Conservation (phyloP, 73 alveolate genomes). For the Strombidium stylifer region DNA sequence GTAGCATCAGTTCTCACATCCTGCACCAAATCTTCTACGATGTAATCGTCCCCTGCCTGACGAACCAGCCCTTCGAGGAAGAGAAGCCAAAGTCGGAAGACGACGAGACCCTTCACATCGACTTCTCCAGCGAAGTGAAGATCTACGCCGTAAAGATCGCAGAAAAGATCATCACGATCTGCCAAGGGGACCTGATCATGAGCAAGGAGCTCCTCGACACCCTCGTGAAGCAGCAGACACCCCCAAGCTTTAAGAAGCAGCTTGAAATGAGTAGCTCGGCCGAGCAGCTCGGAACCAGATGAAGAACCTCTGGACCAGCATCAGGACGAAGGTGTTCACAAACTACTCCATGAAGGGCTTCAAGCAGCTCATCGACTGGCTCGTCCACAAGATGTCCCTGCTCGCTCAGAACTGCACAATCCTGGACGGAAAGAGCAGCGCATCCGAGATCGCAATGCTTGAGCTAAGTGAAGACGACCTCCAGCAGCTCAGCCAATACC, state of each 20-base stretch:
- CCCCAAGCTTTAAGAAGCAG: too few species aligned
- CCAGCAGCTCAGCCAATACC: neutral
- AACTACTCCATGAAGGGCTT: slow-evolving; percentile 61
- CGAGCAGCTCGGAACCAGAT: too few species aligned
- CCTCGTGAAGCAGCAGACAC: too few species aligned
- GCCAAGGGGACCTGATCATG: slow-evolving; percentile 68
- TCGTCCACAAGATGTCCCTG: slow-evolving; percentile 32
- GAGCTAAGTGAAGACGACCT: slow-evolving; percentile 49
- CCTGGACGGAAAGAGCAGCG: neutral
- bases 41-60: slow-evolving; percentile 32
- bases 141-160: slow-evolving; percentile 55
- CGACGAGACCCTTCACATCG: too few species aligned
- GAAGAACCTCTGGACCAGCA: slow-evolving; percentile 52
- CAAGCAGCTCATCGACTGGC: slow-evolving; percentile 48
- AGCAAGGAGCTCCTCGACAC: too few species aligned
- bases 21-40: slow-evolving; percentile 62
- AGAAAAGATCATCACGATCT: slow-evolving; percentile 68
- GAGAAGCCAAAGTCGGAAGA: too few species aligned
- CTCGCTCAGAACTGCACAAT: slow-evolving; percentile 34
- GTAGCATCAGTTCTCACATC: slow-evolving; percentile 64
- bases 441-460: slow-evolving; percentile 21
- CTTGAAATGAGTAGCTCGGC: neutral
- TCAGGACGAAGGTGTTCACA: slow-evolving; percentile 52
- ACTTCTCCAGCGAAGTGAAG: slow-evolving; percentile 37
- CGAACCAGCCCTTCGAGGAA: too few species aligned